Evolutionary conservation across 202 grass and related monocot genomes (phyloP).

Genomic region (Dendrocalamus latiflorus): DNA sequence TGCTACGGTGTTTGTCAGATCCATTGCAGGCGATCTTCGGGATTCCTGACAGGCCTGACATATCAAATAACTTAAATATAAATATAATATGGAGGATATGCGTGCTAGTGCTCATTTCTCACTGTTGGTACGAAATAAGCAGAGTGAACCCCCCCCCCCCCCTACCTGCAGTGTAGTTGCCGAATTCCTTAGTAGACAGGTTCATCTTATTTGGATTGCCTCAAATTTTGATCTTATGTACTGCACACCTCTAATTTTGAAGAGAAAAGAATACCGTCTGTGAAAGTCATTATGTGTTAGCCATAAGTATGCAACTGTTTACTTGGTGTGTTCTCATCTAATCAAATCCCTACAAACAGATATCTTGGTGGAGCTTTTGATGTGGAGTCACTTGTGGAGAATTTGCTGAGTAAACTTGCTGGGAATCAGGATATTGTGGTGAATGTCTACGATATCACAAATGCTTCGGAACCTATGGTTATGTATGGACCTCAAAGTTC

Average conservation of each 20-base stretch:
- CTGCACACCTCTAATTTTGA: not conserved
- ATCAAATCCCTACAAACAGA: constrained; percentile 36
- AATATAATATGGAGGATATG: not conserved
- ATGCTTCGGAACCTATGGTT: constrained; percentile 66
- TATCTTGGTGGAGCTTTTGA: constrained; percentile 97
- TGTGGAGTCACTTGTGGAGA: constrained; percentile 92
- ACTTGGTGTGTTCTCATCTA: not conserved
- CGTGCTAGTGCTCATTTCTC: not conserved
- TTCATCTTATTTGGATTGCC: not conserved
- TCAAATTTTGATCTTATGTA: not conserved
- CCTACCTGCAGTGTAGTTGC: too few species aligned
- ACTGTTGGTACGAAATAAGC: not conserved
- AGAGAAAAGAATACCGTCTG: not conserved
- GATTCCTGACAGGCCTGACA: too few species aligned
- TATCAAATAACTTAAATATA: not conserved
- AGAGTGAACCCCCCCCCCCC: not conserved
- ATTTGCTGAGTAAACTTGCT: constrained; percentile 83
- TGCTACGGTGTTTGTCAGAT: too few species aligned
- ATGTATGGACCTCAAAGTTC: constrained; percentile 76
- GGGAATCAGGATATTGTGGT: constrained; percentile 93
- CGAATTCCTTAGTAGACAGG: too few species aligned
- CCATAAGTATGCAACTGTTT: not conserved
- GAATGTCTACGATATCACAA: constrained; percentile 94
- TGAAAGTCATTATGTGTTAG: not conserved
- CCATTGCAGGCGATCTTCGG: too few species aligned